phyloP scores from a whole-genome alignment of 495 filamentous ascomycete species.

The Tirmania nivea region DNA sequence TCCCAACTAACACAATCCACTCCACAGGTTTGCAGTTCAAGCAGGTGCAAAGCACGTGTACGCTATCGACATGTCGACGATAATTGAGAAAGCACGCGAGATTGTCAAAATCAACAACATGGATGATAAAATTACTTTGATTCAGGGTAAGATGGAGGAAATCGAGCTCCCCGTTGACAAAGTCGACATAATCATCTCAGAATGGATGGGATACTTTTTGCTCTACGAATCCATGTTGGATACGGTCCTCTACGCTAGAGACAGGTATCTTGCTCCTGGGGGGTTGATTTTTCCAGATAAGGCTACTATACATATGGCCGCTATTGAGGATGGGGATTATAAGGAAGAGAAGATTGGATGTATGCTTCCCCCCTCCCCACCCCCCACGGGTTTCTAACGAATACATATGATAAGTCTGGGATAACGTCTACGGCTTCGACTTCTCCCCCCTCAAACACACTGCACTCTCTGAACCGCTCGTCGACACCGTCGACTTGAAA shows the following conservation, averaged over 20 bases:
- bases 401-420: slow-evolving; percentile 46
- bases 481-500: slow-evolving; percentile 61
- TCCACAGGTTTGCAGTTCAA: slow-evolving; percentile 70
- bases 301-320: slow-evolving; percentile 66
- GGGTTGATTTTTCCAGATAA: slow-evolving; percentile 85
- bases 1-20: slow-evolving; percentile 16
- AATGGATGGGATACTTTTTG: slow-evolving; percentile 99
- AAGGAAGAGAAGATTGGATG: slow-evolving; percentile 51
- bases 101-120: slow-evolving; percentile 78
- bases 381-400: background rate
- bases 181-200: slow-evolving; percentile 96
- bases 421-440: slow-evolving; percentile 96
- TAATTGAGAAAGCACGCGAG: slow-evolving; percentile 82
- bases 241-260: slow-evolving; percentile 80
- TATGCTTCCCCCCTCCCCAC: slow-evolving; percentile 23
- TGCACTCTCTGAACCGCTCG: slow-evolving; percentile 64
- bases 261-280: slow-evolving; percentile 64
- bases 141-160: slow-evolving; percentile 95
- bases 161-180: slow-evolving; percentile 65
- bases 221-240: slow-evolving; percentile 98
- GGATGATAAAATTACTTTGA: slow-evolving; percentile 59
- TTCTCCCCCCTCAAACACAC: slow-evolving; percentile 72
- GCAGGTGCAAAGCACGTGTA: slow-evolving; percentile 88
- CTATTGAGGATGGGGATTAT: slow-evolving; percentile 70
- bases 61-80: slow-evolving; percentile 91